These are phyloP conservation scores for Diplodia sapinea DNA, from an alignment of 2,329 filamentous ascomycete genomes.

Conservation along the genomic window DNA sequence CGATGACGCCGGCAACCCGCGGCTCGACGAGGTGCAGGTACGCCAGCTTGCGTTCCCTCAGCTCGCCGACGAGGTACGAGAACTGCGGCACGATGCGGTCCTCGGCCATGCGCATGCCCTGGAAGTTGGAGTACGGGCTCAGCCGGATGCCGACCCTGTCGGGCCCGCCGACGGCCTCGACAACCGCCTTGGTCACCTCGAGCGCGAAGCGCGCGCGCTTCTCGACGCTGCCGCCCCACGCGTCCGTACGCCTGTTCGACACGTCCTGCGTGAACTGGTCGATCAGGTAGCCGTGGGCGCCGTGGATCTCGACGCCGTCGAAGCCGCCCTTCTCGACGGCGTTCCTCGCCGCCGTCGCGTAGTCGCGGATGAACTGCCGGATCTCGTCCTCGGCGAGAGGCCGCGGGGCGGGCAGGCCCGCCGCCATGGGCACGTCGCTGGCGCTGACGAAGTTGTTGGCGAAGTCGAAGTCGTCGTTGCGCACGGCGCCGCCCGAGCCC, in stretches of 20 bases:
- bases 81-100: constrained; percentile 68
- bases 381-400: constrained; percentile 50
- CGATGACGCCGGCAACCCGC: constrained; percentile 51
- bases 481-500: constrained; percentile 41
- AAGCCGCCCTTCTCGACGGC: constrained; percentile 58
- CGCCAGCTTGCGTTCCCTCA: constrained; percentile 60
- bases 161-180: constrained; percentile 54
- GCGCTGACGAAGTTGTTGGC: constrained; percentile 43
- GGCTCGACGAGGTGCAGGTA: constrained; percentile 69
- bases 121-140: constrained; percentile 65
- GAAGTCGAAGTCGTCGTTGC: constrained; percentile 39
- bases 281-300: constrained; percentile 70
- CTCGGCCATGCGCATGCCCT: constrained; percentile 65
- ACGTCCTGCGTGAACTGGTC: constrained; percentile 69
- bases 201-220: constrained; percentile 60
- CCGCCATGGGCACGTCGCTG: constrained; percentile 43
- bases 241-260: constrained; percentile 60
- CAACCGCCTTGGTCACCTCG: constrained; percentile 60
- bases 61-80: constrained; percentile 58
- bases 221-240: constrained; percentile 56
- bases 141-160: constrained; percentile 64
- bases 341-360: constrained; percentile 52
- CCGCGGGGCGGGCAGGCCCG: constrained; percentile 43
- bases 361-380: constrained; percentile 46
- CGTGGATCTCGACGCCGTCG: constrained; percentile 65